phyloP scores from a whole-genome alignment of 2,329 filamentous ascomycete genomes.

The Aureobasidium uvarum region DNA sequence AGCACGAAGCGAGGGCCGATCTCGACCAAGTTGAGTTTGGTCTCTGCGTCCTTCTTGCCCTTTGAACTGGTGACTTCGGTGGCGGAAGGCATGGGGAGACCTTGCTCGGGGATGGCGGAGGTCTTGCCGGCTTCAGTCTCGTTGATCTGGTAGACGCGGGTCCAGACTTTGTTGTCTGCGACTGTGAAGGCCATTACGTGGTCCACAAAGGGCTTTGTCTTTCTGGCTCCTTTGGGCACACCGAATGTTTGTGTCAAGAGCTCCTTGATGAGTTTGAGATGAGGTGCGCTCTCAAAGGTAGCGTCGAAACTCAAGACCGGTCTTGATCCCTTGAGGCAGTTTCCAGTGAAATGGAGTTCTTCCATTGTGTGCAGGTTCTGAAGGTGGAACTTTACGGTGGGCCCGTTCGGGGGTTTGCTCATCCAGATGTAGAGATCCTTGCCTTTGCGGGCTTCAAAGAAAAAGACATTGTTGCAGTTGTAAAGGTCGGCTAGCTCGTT shows the following conservation, averaged over 20 bases:
- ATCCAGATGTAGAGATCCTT: constrained; percentile 95
- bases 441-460: constrained; percentile 92
- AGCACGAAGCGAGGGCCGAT: constrained; percentile 92
- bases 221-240: constrained; percentile 81
- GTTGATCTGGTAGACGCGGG: constrained; percentile 89
- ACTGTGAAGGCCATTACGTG: constrained; percentile 91
- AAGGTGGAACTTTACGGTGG: constrained; percentile 71
- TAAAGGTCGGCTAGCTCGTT: constrained; percentile 77
- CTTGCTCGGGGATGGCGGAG: constrained; percentile 34
- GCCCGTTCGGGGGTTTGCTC: constrained; percentile 82
- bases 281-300: constrained; percentile 67
- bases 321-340: constrained; percentile 90
- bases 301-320: constrained; percentile 90
- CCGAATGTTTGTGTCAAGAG: constrained; percentile 88
- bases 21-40: constrained; percentile 80
- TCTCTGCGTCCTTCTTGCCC: constrained; percentile 56
- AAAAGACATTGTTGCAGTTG: constrained; percentile 92
- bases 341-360: constrained; percentile 93
- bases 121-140: constrained; percentile 67
- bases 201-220: constrained; percentile 94
- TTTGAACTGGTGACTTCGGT: constrained; percentile 37
- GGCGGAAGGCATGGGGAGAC: constrained; percentile 26
- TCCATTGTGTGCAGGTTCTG: constrained; percentile 88
- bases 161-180: constrained; percentile 92
- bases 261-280: constrained; percentile 82